Evolutionary conservation across 441 rosid species (phyloP).

Genomic region (Populus tomentosa): DNA sequence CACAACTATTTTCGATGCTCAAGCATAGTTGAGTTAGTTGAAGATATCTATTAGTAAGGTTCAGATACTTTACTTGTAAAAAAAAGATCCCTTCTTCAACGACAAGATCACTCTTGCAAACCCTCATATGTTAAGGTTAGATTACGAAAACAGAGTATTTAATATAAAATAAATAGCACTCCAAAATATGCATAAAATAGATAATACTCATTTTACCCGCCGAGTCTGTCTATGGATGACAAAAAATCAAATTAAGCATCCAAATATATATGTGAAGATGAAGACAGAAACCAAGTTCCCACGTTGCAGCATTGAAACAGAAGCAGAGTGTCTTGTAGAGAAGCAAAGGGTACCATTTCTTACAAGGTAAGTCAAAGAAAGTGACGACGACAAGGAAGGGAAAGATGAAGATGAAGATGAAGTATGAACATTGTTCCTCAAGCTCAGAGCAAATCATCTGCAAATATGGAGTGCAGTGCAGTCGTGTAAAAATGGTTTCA

Average conservation of each 20-base stretch:
- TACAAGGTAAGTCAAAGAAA: not conserved
- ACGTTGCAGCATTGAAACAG: not conserved
- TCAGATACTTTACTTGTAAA: no score
- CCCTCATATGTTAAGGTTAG: not conserved
- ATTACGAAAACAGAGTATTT: no score
- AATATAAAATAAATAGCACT: not conserved
- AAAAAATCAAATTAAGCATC: not conserved
- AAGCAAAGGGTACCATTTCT: not conserved
- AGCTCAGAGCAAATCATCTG: constrained; percentile 57
- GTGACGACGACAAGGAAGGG: not conserved
- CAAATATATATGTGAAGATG: not conserved
- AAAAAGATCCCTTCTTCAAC: no score
- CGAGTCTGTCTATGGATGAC: not conserved
- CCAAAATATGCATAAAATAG: not conserved
- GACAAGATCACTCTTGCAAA: no score
- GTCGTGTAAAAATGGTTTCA: constrained; percentile 24
- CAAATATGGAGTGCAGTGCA: constrained; percentile 41
- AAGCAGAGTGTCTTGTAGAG: not conserved
- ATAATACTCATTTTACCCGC: not conserved
- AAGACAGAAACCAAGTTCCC: not conserved
- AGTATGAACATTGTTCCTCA: constrained; percentile 38
- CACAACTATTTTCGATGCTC: no score
- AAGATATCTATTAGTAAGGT: no score
- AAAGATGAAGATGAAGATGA: not conserved
- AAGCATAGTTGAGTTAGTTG: no score